Base-by-base conservation (phyloP, 2,329 filamentous ascomycete species). In the Tolypocladium sp. region DNA sequence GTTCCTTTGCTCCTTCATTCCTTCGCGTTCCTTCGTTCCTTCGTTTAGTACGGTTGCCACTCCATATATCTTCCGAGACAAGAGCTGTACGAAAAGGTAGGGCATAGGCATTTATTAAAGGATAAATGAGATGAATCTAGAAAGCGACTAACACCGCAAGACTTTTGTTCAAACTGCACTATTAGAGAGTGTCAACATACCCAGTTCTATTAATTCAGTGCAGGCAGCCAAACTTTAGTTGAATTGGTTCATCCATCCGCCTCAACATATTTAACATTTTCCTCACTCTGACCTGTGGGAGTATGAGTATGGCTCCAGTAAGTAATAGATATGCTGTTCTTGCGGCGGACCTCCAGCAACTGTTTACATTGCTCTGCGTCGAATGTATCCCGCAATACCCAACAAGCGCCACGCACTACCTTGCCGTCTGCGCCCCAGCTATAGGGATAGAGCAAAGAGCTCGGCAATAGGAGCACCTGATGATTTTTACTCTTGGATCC, bases 271-370 rank as follows among this genome's bases (percentile, higher is more conserved):
- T 59, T 56, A 51, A 61, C 56, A 15, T 42, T 52, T 2, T 27
- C 55, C 33, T 59, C 22, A 20, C 33, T 15, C 20, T 59, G 60
- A 2, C 60, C 60, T 3, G 40, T 20, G 2, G 55, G 55, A 33
- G 49, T 30, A 40, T 67, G 66, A 6, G 65, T 67, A 42, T 69
- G 65, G 52, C 67, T 69, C 67, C 67, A 68, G 52, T 68, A 69
- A 9, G 66, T 68, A 20, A 69, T 64, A 6, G 62, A 59, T 13
- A 68, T 63, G 35, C 67, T 69, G 13, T 62, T 62, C 35, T 63
- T 65, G 30, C 60, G 52, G 15, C 64, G 40, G 9, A 63, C 60
- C 12, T 62, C 49, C 22, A 69, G 58, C 15, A 35, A 57, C 41
- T 60, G 44, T 51, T 69, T 68, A 56, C 67, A 69, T 37, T 49